A percentile compares a stretch with the other conserved stretches of the same genome.
Evolutionary conservation across 768 basidiomycete species (phyloP).

Genomic region (Cubamyces lactineus): DNA sequence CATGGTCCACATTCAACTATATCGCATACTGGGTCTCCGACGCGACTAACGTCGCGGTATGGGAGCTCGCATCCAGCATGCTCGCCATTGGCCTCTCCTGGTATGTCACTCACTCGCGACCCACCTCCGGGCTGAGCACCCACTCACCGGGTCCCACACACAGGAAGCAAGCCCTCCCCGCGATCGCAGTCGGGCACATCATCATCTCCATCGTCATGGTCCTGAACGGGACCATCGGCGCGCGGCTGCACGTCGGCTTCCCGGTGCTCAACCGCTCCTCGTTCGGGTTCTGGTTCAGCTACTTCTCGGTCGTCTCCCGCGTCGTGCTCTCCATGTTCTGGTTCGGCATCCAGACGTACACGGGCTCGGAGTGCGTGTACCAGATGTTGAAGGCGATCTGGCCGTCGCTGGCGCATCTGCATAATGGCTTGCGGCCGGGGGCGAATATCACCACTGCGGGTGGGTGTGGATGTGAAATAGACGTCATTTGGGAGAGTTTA

Average conservation of each 20-base stretch:
- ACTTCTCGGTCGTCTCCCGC: slow-evolving; percentile 81
- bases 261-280: slow-evolving; percentile 82
- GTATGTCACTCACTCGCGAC: slow-evolving; percentile 34
- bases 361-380: slow-evolving; percentile 73
- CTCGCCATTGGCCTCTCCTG: slow-evolving; percentile 75
- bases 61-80: slow-evolving; percentile 77
- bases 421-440: slow-evolving; percentile 60
- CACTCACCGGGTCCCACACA: neutral
- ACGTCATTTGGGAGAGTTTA: too few relatives aligned
- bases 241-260: slow-evolving; percentile 77
- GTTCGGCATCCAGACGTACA: slow-evolving; percentile 69
- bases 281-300: slow-evolving; percentile 90
- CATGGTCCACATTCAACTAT: slow-evolving; percentile 72
- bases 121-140: neutral
- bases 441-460: slow-evolving; percentile 69
- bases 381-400: slow-evolving; percentile 86
- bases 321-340: slow-evolving; percentile 80
- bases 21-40: slow-evolving; percentile 58
- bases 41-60: slow-evolving; percentile 34
- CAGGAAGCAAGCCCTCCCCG: slow-evolving; percentile 68
- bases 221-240: slow-evolving; percentile 77
- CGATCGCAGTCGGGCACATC: slow-evolving; percentile 71
- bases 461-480: slow-evolving; percentile 21
- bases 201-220: slow-evolving; percentile 77
- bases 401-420: slow-evolving; percentile 67